These are phyloP conservation scores for Tetracentron sinense DNA, from an alignment of 164 flowering plant species.

Conservation along the genomic window DNA sequence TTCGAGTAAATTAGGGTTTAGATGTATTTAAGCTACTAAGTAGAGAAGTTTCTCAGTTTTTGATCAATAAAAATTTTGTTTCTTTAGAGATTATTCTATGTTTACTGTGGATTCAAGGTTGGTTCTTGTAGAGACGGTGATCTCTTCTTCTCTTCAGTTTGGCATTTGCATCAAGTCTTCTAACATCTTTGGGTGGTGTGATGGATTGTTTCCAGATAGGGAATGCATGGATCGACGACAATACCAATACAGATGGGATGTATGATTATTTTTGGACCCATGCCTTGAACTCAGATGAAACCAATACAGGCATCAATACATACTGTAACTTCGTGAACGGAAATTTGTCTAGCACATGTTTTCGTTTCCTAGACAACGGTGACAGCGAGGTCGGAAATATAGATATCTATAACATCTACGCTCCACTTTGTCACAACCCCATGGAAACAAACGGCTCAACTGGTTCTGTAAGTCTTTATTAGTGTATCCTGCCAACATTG, in stretches of 20 bases:
- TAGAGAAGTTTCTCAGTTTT: no score
- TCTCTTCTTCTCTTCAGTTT: no score
- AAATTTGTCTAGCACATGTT: not conserved
- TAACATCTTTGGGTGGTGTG: not conserved
- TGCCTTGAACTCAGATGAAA: slow-evolving; percentile 32
- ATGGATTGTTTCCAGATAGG: slow-evolving; percentile 26
- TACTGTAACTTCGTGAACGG: slow-evolving; percentile 15
- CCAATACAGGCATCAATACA: slow-evolving; percentile 5
- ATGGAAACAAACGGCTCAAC: not conserved
- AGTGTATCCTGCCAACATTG: not conserved
- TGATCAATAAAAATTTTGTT: no score
- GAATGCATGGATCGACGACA: slow-evolving; percentile 28
- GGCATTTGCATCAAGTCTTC: no score
- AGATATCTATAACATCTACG: slow-evolving; percentile 30
- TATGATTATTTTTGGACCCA: slow-evolving; percentile 27
- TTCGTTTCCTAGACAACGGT: not conserved
- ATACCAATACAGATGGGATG: slow-evolving; percentile 7
- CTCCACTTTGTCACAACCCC: slow-evolving; percentile 19
- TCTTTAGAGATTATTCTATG: no score
- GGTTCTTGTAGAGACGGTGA: no score
- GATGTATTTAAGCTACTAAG: not conserved
- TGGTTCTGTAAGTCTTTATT: slow-evolving; percentile 19
- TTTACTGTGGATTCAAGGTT: no score
- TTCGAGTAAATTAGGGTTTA: not conserved
- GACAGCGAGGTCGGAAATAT: slow-evolving; percentile 12